Percentiles rank a stretch among this genome's conserved stretches.
Evolutionary conservation across 1,284 basidiomycete genomes (phyloP).

Genomic region (Cutaneotrichosporon arboriforme): DNA sequence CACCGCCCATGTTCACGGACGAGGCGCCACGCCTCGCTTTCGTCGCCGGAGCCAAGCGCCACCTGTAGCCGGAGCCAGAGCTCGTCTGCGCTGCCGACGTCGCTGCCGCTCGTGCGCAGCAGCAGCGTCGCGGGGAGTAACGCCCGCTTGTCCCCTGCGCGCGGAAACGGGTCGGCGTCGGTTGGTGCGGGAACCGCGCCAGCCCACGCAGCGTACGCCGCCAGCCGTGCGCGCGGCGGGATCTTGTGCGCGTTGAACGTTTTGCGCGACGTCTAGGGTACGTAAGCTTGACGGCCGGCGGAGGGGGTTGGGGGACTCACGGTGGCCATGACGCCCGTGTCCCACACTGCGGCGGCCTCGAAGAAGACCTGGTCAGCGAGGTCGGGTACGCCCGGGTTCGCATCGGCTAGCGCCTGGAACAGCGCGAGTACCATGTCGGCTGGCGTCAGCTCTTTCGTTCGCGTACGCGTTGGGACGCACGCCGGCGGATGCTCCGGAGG

Average conservation of each 20-base stretch:
- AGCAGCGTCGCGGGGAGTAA: constrained; percentile 27
- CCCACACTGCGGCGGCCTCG: constrained; percentile 24
- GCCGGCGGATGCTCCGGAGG: constrained; percentile 27
- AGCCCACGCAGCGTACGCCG: constrained; percentile 27
- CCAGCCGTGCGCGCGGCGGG: constrained; percentile 33
- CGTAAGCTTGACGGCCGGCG: background rate
- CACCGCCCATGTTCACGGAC: constrained; percentile 19
- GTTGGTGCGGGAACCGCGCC: background rate
- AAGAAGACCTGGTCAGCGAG: constrained; percentile 39
- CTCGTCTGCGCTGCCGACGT: constrained; percentile 24
- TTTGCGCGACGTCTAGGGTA: constrained; percentile 24
- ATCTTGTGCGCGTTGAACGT: constrained; percentile 35
- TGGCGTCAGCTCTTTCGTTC: constrained; percentile 12
- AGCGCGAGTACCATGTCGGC: constrained; percentile 33
- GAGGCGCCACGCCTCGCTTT: constrained; percentile 18
- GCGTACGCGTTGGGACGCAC: constrained; percentile 21
- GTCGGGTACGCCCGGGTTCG: constrained; percentile 21
- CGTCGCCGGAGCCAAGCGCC: constrained; percentile 24
- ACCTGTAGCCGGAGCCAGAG: constrained; percentile 41
- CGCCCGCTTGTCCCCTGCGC: constrained; percentile 14
- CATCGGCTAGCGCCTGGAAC: constrained; percentile 26
- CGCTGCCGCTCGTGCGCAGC: constrained; percentile 19
- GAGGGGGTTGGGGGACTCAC: constrained; percentile 8
- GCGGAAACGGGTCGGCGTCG: constrained; percentile 16
- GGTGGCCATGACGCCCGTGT: constrained; percentile 25